These are phyloP conservation scores for Schwanniomyces occidentalis DNA, from an alignment of 805 yeast genomes.

Conservation along the genomic window DNA sequence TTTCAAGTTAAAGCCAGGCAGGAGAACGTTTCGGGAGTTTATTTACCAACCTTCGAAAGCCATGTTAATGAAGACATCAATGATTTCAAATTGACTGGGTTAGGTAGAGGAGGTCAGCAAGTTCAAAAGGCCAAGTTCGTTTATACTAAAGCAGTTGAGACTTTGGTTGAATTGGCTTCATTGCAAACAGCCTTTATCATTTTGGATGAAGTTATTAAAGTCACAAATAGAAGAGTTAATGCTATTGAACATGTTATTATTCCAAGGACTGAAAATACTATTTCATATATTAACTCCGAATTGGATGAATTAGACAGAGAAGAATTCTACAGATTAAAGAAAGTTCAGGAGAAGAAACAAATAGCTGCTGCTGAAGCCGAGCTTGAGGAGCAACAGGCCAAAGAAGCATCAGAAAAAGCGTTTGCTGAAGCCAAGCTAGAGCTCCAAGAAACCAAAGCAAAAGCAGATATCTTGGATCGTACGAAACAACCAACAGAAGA, in stretches of 20 bases:
- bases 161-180: conserved; percentile 92
- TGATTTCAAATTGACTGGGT: conserved; percentile 94
- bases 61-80: conserved; percentile 81
- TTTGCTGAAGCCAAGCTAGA: conserved; percentile 5
- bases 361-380: conserved; percentile 69
- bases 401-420: conserved; percentile 10
- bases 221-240: conserved; percentile 96
- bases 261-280: conserved; percentile 97
- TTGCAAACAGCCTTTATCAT: conserved; percentile 96
- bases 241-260: conserved; percentile 98
- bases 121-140: conserved; percentile 92
- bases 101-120: conserved; percentile 98
- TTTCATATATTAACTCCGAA: conserved; percentile 87
- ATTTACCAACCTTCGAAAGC: conserved; percentile 88
- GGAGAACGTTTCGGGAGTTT: conserved; percentile 95
- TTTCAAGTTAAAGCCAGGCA: conserved; percentile 89
- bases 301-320: conserved; percentile 97
- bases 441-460: conserved; percentile 1
- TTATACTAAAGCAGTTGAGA: conserved; percentile 95
- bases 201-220: conserved; percentile 95
- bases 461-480: no score
- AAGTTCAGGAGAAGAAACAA: conserved; percentile 94
- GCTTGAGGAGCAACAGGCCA: conserved; percentile 40
- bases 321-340: conserved; percentile 94
- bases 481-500: conserved; percentile 15